These are phyloP conservation scores for Wakefieldia striispora DNA, from an alignment of 768 basidiomycete species.

Conservation along the genomic window DNA sequence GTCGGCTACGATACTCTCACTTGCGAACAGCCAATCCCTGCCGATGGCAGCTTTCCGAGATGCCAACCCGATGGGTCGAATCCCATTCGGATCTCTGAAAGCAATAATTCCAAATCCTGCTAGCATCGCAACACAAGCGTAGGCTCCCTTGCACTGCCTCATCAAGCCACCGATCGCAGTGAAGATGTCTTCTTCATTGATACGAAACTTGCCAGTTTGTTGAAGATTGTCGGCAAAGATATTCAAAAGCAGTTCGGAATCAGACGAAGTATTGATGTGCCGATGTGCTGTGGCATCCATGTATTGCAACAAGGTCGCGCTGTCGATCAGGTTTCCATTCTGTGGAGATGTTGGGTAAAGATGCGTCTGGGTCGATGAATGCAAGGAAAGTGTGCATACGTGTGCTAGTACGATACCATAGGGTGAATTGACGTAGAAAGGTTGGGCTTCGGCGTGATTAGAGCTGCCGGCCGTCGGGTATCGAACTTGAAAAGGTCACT, in stretches of 20 bases:
- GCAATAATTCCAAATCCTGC: constrained; percentile 98
- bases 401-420: constrained; percentile 99
- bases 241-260: constrained; percentile 96
- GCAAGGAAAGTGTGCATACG: constrained; percentile 40
- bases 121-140: constrained; percentile 98
- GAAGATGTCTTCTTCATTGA: constrained; percentile 99
- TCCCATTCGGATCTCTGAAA: constrained; percentile 97
- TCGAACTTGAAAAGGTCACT: constrained; percentile 56
- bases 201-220: constrained; percentile 97
- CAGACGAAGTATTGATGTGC: constrained; percentile 98
- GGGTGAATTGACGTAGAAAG: constrained; percentile 99
- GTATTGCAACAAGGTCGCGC: constrained; percentile 77
- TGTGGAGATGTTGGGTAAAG: constrained; percentile 32
- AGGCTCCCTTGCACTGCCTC: constrained; percentile 86
- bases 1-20: constrained; percentile 96
- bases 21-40: constrained; percentile 86
- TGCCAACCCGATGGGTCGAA: constrained; percentile 89
- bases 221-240: constrained; percentile 98
- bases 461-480: constrained; percentile 99
- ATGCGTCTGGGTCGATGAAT: not conserved
- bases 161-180: constrained; percentile 89
- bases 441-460: constrained; percentile 95
- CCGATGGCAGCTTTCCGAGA: constrained; percentile 57
- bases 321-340: constrained; percentile 99
- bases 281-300: constrained; percentile 96